Conservation (phyloP, 2,329 filamentous ascomycete genomes). For the Immersiporthe knoxdaviesiana region DNA sequence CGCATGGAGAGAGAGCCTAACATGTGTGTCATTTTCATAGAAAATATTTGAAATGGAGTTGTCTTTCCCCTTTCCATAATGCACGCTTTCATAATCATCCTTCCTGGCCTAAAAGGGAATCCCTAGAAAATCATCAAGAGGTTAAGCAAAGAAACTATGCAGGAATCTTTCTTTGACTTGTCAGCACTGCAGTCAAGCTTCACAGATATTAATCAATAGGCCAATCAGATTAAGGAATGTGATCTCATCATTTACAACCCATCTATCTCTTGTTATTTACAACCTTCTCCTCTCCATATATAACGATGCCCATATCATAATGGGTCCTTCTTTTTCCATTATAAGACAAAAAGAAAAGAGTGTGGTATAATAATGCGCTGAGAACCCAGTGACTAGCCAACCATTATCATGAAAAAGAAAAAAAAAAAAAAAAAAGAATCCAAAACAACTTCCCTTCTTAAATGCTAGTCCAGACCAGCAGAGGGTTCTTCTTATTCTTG, state of each 20-base stretch:
- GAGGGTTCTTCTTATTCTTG: too few relatives aligned
- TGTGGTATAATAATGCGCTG: constrained; percentile 23
- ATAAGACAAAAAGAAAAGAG: constrained; percentile 16
- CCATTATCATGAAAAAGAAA: not conserved
- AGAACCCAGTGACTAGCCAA: constrained; percentile 7
- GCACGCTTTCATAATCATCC: too few relatives aligned
- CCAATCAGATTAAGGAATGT: not conserved
- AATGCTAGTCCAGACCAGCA: constrained; percentile 25
- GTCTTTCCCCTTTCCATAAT: too few relatives aligned
- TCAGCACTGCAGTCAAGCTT: too few relatives aligned
- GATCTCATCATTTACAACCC: constrained; percentile 2
- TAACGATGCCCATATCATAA: not conserved
- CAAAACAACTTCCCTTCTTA: not conserved
- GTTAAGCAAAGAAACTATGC: too few relatives aligned
- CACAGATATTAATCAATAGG: too few relatives aligned
- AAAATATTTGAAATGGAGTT: too few relatives aligned
- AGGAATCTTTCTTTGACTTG: too few relatives aligned
- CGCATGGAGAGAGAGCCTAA: too few relatives aligned
- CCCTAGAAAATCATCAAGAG: too few relatives aligned
- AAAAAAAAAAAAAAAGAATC: not conserved
- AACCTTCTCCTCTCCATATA: not conserved
- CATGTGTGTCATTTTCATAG: too few relatives aligned
- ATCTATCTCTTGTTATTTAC: constrained; percentile 8
- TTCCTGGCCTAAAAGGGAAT: too few relatives aligned
- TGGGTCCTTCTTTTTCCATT: not conserved